phyloP scores from a whole-genome alignment of 176 grass and related monocot genomes.

The Oryza meyeriana region DNA sequence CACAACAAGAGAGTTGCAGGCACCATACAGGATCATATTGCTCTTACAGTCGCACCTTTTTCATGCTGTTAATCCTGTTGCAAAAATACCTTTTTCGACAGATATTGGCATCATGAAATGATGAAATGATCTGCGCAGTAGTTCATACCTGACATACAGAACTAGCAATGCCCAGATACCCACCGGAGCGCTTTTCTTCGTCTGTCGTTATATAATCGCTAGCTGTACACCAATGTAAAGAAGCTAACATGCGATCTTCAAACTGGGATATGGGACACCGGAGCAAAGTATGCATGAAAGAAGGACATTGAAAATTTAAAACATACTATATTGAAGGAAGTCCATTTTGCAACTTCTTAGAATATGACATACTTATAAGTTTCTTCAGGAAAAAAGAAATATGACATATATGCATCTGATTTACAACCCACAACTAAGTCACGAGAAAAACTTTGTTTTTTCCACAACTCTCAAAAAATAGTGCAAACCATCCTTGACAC shows the following conservation, averaged over 20 bases:
- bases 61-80: neutral
- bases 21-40: neutral
- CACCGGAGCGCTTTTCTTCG: neutral
- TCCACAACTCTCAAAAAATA: too few species aligned
- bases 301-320: neutral
- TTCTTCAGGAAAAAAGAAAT: too few species aligned
- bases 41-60: neutral
- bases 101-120: neutral
- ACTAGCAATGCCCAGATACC: neutral
- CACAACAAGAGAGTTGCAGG: neutral
- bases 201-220: neutral
- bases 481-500: neutral
- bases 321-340: neutral
- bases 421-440: neutral
- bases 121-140: neutral
- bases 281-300: neutral
- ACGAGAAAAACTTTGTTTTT: too few species aligned
- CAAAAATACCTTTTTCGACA: neutral
- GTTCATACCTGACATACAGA: neutral
- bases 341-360: neutral
- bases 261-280: neutral
- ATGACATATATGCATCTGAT: neutral
- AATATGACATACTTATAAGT: too few species aligned
- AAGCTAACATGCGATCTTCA: too few species aligned
- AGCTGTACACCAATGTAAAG: too few species aligned